Evolutionary conservation across 2,329 filamentous ascomycete species (phyloP).

Genomic region (Lecanoromycetidae sp.): DNA sequence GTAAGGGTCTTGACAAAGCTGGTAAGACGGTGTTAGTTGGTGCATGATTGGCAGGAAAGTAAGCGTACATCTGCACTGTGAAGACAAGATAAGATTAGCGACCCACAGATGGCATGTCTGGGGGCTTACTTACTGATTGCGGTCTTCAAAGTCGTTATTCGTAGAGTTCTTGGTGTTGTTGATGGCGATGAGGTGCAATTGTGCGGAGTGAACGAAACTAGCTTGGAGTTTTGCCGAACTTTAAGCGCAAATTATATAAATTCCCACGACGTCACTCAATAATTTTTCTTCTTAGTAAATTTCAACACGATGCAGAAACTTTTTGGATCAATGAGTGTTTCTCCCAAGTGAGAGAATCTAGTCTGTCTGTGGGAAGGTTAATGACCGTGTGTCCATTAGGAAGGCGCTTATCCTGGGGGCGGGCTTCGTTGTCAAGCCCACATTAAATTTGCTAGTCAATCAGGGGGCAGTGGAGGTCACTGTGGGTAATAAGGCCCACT

Average conservation of each 20-base stretch:
- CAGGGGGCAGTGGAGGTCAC: conserved; percentile 15
- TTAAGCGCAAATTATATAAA: background rate
- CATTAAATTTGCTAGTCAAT: conserved; percentile 7
- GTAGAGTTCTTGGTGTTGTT: background rate
- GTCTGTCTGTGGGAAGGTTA: background rate
- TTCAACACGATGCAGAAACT: background rate
- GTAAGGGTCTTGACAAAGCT: conserved; percentile 99
- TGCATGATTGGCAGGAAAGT: conserved; percentile 16
- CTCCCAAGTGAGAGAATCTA: background rate
- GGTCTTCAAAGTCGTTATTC: conserved; percentile 19
- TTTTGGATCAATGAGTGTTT: background rate
- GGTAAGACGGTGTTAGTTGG: conserved; percentile 23
- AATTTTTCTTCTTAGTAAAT: too few species aligned
- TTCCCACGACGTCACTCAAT: too few species aligned
- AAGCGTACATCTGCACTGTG: conserved; percentile 79
- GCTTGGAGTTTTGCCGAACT: background rate
- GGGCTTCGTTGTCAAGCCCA: conserved; percentile 16
- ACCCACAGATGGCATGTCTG: conserved; percentile 2
- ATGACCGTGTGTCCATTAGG: background rate
- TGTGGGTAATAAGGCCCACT: conserved; percentile 6
- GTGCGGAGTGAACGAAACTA: background rate
- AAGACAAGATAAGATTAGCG: conserved; percentile 39
- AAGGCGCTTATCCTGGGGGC: conserved; percentile 16
- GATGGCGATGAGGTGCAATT: background rate
- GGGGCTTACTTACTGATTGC: conserved; percentile 33